A percentile compares a stretch with the other conserved stretches of the same genome.
phyloP scores from a whole-genome alignment of 1,139 yeast genomes.

The Candida tetrigidarum region DNA sequence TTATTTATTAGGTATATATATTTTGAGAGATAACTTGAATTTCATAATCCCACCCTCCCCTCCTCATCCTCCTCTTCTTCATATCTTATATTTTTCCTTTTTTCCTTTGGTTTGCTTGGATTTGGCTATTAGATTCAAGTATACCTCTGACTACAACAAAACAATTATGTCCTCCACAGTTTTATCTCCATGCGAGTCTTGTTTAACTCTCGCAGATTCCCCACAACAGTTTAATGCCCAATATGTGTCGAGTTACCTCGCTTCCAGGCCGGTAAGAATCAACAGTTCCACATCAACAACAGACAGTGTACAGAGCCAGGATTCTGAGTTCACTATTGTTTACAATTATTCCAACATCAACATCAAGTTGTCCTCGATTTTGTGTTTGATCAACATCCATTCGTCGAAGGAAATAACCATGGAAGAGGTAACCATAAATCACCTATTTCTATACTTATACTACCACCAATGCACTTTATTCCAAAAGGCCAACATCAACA shows the following conservation, averaged over 20 bases:
- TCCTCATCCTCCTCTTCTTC: not conserved
- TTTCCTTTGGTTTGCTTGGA: not conserved
- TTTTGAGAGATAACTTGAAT: not conserved
- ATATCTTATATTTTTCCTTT: not conserved
- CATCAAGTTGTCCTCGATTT: slow-evolving; percentile 17
- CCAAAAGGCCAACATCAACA: slow-evolving; percentile 8
- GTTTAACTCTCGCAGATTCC: slow-evolving; percentile 16
- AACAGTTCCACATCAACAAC: slow-evolving; percentile 1
- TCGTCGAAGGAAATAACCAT: slow-evolving; percentile 7
- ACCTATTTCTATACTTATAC: slow-evolving; percentile 17
- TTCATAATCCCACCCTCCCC: not conserved
- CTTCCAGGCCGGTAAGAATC: slow-evolving; percentile 10
- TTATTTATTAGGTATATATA: not conserved
- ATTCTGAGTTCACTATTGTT: slow-evolving; percentile 15
- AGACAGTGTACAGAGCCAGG: slow-evolving; percentile 1
- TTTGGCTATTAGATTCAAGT: too few relatives aligned
- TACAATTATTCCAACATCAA: slow-evolving; percentile 16
- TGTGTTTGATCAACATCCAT: slow-evolving; percentile 15
- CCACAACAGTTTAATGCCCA: slow-evolving; percentile 13
- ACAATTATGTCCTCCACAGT: not conserved
- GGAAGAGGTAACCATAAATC: slow-evolving; percentile 17
- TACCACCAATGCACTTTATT: slow-evolving; percentile 17
- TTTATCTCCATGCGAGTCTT: slow-evolving; percentile 20
- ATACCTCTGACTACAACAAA: not conserved
- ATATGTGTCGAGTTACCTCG: slow-evolving; percentile 14